Base-by-base conservation (phyloP, 2,329 filamentous ascomycete genomes). In the Aspergillus sp. region DNA sequence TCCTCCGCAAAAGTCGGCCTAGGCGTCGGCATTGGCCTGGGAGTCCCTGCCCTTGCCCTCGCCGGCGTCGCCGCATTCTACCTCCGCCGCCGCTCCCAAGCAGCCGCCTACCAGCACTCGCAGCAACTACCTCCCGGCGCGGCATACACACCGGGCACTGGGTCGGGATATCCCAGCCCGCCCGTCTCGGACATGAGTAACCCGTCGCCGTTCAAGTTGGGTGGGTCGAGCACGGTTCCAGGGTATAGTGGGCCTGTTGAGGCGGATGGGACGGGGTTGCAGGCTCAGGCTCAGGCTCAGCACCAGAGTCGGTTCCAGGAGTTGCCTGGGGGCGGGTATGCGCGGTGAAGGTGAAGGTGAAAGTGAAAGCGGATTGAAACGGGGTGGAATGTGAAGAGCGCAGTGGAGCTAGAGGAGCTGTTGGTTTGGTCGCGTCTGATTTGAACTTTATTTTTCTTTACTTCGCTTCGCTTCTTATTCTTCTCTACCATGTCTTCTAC, bases 21-120 rank as follows among this genome's bases (percentile, higher is more conserved):
- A n/a, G 60, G 60, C 51, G 46, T 62, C 51, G 60, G 60, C 19
- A 46, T 62, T 4, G 60, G 60, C 19, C 50, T 62, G 4, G 60
- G 60, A 8, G 31, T 59, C 34, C 55, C 60, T 4, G 22, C 43
- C 45, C 55, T 62, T 25, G 51, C 55, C 19, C 49, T 62, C n/a
- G 51, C 31, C 11, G 60, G n/a, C 22, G 55, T 55, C 7, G 59
- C 43, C 3, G 22, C 45, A 6, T 59, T 62, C 60, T 62, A 59
- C 38, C 52, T 50, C 45, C 55, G 38, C 50, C 48, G 60, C 22
- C 47, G 57, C 19, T 28, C 41, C 28, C 41, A 55, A 41, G 28
- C 46, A n/a, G 45, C 50, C 3, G 45, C 50, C n/a, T 54, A 22
- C 34, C 52, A 54, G 52, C 34, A 8, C 34, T 7, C 22, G 8